Conservation (phyloP, 306 rosid species). For the Prinsepia uniflora region DNA sequence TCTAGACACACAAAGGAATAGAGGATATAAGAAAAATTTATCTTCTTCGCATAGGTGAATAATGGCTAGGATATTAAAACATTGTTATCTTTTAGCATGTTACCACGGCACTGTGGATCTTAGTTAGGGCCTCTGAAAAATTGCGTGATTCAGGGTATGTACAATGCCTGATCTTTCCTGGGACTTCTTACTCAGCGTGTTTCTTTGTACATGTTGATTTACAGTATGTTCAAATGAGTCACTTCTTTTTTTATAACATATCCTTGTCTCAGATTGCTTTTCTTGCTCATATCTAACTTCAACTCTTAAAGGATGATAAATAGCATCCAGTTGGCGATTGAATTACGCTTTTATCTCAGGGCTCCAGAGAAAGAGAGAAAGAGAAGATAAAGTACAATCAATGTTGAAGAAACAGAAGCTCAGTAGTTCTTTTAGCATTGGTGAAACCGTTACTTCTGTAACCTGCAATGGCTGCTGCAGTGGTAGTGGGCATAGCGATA, state of each 20-base stretch:
- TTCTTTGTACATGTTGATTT: not conserved
- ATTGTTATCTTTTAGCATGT: too few species aligned
- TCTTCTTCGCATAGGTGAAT: not conserved
- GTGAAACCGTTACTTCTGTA: slow-evolving; percentile 21
- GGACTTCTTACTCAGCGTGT: not conserved
- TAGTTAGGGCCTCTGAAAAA: not conserved
- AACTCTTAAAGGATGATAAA: not conserved
- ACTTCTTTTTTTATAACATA: not conserved
- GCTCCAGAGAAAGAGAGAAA: slow-evolving; percentile 43
- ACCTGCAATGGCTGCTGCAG: slow-evolving; percentile 27
- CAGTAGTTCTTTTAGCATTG: slow-evolving; percentile 26
- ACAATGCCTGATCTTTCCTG: not conserved
- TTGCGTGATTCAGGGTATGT: not conserved
- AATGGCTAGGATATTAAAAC: not conserved
- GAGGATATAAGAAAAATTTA: too few species aligned
- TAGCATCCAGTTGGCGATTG: slow-evolving; percentile 9
- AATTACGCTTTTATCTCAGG: slow-evolving; percentile 41
- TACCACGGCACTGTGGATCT: not conserved
- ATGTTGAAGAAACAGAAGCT: slow-evolving; percentile 29
- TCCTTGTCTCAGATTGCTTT: not conserved
- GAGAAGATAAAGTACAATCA: slow-evolving; percentile 29
- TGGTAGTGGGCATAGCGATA: slow-evolving; percentile 23
- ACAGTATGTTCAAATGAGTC: not conserved
- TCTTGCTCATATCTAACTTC: not conserved
- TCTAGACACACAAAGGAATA: not conserved